Base-by-base conservation (phyloP, 2,329 filamentous ascomycete genomes). In the Fusarium drepaniforme region DNA sequence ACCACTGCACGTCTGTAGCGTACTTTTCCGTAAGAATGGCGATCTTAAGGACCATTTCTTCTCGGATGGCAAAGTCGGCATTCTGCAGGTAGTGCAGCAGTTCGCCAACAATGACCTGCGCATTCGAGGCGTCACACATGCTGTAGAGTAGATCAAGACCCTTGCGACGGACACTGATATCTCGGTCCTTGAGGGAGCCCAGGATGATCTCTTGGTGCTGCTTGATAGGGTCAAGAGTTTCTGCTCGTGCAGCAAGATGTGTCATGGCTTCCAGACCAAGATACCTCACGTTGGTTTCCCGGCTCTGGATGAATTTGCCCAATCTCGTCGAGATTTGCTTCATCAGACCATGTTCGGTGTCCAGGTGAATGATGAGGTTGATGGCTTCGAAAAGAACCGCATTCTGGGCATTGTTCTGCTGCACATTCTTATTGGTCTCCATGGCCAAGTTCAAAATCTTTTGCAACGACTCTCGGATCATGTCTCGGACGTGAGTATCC, bases 1-100 rank as follows among this genome's bases (percentile, higher is more conserved):
- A 99, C 97, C 97, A 99, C 85, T 98, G 96, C 23, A 98, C 94
- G 80, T 99, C 97, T 1, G 96, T 98, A 28, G 97, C 97, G 82
- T 99, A 99, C 82, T 98, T 98, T 82, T 99, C 97, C 0, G 97
- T 98, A 75, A 99, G 84, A 80, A 99, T 99, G 63, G 97, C 97
- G 84, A 99, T 98, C 86, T 99, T 99, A 73, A 99, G 88, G 5
- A 98, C 97, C 97, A 99, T 99, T 83, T 99, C 97, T 85, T 99
- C 97, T 74, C 97, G 92, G 79, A 99, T 98, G 7, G 96, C 96
- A 83, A 98, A 99, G 83, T 99, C 97, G 58, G 97, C 97, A 66
- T 95, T 98, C 80, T 98, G 96, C 11, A 99, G 90, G 83, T 98
- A 98, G 77, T 96, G 94, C 64, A 99, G 86, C 61, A 99, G 91